phyloP scores from a whole-genome alignment of 2,329 filamentous ascomycete species.

The Pestalotiopsis fici region DNA sequence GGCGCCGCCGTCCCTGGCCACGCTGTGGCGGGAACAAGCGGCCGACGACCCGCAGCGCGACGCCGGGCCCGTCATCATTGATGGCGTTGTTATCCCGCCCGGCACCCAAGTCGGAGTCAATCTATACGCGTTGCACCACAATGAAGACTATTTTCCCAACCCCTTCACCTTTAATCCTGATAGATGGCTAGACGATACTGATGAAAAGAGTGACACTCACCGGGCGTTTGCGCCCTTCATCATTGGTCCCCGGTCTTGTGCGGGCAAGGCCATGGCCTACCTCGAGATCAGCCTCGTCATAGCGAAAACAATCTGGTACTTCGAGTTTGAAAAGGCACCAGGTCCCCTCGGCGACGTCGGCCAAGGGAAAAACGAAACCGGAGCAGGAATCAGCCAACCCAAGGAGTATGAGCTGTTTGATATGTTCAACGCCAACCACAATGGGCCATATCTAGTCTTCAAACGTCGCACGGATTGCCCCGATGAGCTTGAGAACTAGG shows the following conservation, averaged over 20 bases:
- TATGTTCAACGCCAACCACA: neutral
- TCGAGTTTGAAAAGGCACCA: slow-evolving; percentile 11
- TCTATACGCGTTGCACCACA: slow-evolving; percentile 35
- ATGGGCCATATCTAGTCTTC: neutral
- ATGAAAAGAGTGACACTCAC: slow-evolving; percentile 11
- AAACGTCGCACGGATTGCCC: neutral
- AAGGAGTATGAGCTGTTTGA: neutral
- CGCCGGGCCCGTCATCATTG: slow-evolving; percentile 22
- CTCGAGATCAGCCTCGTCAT: slow-evolving; percentile 19
- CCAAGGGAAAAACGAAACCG: neutral
- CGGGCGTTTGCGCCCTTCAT: slow-evolving; percentile 31
- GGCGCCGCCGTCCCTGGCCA: slow-evolving; percentile 38
- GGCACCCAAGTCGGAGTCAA: slow-evolving; percentile 32
- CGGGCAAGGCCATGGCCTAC: slow-evolving; percentile 29
- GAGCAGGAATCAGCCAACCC: neutral
- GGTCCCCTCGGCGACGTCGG: neutral
- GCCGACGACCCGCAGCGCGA: neutral
- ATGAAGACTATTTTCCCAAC: slow-evolving; percentile 26
- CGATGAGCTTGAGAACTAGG: neutral
- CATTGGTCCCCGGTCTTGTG: slow-evolving; percentile 33
- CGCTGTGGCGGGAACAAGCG: slow-evolving; percentile 31
- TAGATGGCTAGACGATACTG: slow-evolving; percentile 29
- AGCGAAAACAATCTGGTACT: slow-evolving; percentile 19
- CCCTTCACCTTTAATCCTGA: slow-evolving; percentile 30
- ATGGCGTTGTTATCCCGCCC: slow-evolving; percentile 27